These are phyloP conservation scores for Chaetomium olivaceum DNA, from an alignment of 2,329 filamentous ascomycete species.

Conservation along the genomic window DNA sequence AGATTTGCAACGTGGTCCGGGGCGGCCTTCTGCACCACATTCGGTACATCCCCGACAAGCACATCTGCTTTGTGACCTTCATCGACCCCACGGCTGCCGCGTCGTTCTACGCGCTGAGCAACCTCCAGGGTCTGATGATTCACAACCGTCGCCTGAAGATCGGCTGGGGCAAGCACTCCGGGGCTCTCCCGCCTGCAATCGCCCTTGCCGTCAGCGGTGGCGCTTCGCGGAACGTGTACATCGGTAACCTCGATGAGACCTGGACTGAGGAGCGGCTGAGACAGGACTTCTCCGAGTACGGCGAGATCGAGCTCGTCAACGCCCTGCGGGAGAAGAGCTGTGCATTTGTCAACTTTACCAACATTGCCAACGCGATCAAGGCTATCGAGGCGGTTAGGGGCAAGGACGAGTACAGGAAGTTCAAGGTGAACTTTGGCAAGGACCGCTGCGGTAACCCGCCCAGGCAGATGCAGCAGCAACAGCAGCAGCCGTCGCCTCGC, in stretches of 20 bases:
- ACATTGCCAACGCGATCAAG: conserved; percentile 99
- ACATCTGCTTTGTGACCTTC: conserved; percentile 99
- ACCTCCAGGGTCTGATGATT: conserved; percentile 97
- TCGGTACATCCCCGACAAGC: conserved; percentile 98
- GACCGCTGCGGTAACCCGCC: conserved; percentile 96
- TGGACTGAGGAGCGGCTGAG: conserved; percentile 96
- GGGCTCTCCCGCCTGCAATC: conserved; percentile 91
- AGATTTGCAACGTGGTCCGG: conserved; percentile 98
- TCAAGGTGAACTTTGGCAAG: conserved; percentile 99
- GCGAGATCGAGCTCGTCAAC: conserved; percentile 97
- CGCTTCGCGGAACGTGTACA: conserved; percentile 97
- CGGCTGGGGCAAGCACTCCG: conserved; percentile 98
- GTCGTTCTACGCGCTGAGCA: conserved; percentile 96
- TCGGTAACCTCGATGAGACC: conserved; percentile 94
- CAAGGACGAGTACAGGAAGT: conserved; percentile 94
- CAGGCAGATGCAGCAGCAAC: conserved; percentile 70
- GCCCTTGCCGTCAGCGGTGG: conserved; percentile 94
- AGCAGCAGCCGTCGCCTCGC: conserved; percentile 53
- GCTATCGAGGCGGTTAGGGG: conserved; percentile 94
- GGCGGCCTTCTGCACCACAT: conserved; percentile 96
- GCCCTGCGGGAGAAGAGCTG: conserved; percentile 97
- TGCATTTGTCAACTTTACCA: conserved; percentile 99
- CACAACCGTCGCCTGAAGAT: conserved; percentile 98
- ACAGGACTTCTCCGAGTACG: conserved; percentile 96
- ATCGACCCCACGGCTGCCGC: conserved; percentile 97